Base-by-base conservation (phyloP, 768 basidiomycete species). In the Coprinellus aureogranulatus region DNA sequence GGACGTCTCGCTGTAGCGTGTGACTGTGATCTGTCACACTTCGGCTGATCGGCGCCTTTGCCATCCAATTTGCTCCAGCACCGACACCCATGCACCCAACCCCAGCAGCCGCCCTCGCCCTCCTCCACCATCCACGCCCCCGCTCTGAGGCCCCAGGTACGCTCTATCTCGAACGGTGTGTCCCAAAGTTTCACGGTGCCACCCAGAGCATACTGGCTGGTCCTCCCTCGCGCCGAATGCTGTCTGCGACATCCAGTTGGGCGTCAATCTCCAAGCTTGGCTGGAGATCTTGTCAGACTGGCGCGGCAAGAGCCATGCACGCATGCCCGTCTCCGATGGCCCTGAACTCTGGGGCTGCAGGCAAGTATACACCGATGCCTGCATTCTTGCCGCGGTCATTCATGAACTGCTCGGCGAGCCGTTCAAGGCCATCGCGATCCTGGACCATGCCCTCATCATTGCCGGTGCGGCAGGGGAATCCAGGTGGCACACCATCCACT, bases 391-490 rank as follows among this genome's bases (percentile, higher is more conserved):
- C 59, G 76, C 77, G 4, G 71, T 71, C 26, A 45, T 61, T 16
- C 61, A 61, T 40, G 88, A 63, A 66, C 72, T 30, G 71, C 77
- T 62, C 31, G 74, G 44, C 44, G 65, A 31, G 52, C 64, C 28
- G 61, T 65, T 2, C 61, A 64, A 75, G 45, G 76, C 81, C 23
- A 80, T 98, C 39, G 73, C 76, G 4, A 72, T 77, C 14, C 73
- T 98, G 25, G 97, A 99, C 67, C 79, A 77, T 61, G 87, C 88
- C 1, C 86, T 98, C 61, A 86, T 98, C 60, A 79, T 95, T 50
- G 87, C 93, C 14, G 94, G 94, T 1, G 84, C 87, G 2, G 77
- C 85, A 23, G 91, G 89, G 2, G 70, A 78, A 18, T 74, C 76
- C 12, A 75, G 88, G 42, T 71, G 84, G 39, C 83, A 89, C 28